phyloP scores from a whole-genome alignment of 768 basidiomycete genomes.

The Strobilomyces confusus region DNA sequence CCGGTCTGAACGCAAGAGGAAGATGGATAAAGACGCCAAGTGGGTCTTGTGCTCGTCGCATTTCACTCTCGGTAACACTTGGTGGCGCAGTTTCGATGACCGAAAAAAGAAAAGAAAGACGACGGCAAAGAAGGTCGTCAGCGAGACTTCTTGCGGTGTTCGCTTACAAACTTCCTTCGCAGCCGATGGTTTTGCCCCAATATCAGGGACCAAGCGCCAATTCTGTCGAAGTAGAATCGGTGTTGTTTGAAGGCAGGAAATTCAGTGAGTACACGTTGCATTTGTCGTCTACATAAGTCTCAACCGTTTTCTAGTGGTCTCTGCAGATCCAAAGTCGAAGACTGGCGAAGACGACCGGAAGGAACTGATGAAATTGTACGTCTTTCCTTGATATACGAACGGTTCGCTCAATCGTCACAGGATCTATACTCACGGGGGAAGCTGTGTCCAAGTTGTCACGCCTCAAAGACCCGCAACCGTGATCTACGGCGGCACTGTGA shows the following conservation, averaged over 20 bases:
- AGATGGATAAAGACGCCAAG: constrained; percentile 62
- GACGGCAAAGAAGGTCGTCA: constrained; percentile 24
- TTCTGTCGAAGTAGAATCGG: constrained; percentile 53
- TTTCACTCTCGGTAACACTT: neutral
- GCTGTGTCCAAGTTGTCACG: constrained; percentile 55
- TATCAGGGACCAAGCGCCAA: constrained; percentile 63
- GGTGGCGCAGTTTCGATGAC: constrained; percentile 28
- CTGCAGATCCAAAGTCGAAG: constrained; percentile 68
- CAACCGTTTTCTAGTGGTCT: constrained; percentile 49
- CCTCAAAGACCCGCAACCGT: constrained; percentile 51
- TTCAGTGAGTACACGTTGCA: constrained; percentile 58
- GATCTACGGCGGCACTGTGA: constrained; percentile 66
- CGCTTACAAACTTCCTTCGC: neutral
- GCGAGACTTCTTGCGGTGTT: neutral
- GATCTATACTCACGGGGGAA: constrained; percentile 68
- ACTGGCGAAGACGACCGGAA: constrained; percentile 66
- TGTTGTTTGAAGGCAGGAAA: constrained; percentile 68
- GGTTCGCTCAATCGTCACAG: constrained; percentile 34
- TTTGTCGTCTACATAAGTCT: neutral
- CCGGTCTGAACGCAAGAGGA: constrained; percentile 66
- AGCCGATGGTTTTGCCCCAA: constrained; percentile 61
- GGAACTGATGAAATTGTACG: constrained; percentile 64
- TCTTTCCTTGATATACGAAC: neutral
- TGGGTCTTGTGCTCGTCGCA: constrained; percentile 20
- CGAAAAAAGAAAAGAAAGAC: constrained; percentile 30